These are phyloP conservation scores for Mortierella sp. DNA, from an alignment of 371 early-diverging fungal species.

Conservation along the genomic window DNA sequence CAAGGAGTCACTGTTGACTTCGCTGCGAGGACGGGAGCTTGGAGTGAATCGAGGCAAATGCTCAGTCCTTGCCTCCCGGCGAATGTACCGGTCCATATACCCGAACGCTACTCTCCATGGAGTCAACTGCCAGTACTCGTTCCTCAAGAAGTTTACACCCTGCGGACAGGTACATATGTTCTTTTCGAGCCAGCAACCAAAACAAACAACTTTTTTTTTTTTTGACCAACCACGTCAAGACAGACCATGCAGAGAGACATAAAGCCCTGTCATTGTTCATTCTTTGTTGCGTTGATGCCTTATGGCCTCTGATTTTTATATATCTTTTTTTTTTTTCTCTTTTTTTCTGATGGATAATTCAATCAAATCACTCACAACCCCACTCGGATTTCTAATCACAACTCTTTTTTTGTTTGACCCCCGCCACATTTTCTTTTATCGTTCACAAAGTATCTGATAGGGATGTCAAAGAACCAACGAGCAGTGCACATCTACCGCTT, in stretches of 20 bases:
- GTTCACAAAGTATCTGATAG: constrained; percentile 41
- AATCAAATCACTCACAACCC: background rate
- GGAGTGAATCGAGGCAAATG: constrained; percentile 36
- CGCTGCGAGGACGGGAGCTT: constrained; percentile 35
- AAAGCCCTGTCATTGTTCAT: background rate
- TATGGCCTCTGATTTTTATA: background rate
- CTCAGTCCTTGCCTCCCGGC: constrained; percentile 33
- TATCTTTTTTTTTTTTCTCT: constrained; percentile 14
- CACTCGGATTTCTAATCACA: constrained; percentile 34
- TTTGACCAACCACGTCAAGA: background rate
- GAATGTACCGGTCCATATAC: constrained; percentile 42
- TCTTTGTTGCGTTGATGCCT: background rate
- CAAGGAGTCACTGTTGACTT: constrained; percentile 32
- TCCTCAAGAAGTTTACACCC: constrained; percentile 52
- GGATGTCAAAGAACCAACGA: constrained; percentile 51
- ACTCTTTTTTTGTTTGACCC: background rate
- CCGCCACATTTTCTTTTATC: background rate
- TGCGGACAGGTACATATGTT: constrained; percentile 44
- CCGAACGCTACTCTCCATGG: constrained; percentile 52
- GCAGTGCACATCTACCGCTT: constrained; percentile 50
- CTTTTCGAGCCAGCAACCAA: background rate
- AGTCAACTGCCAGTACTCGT: constrained; percentile 48
- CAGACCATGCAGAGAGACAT: background rate
- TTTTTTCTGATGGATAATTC: background rate
- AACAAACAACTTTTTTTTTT: background rate